Evolutionary conservation across 768 basidiomycete genomes (phyloP).

Genomic region (Candolleomyces aberdarensis): DNA sequence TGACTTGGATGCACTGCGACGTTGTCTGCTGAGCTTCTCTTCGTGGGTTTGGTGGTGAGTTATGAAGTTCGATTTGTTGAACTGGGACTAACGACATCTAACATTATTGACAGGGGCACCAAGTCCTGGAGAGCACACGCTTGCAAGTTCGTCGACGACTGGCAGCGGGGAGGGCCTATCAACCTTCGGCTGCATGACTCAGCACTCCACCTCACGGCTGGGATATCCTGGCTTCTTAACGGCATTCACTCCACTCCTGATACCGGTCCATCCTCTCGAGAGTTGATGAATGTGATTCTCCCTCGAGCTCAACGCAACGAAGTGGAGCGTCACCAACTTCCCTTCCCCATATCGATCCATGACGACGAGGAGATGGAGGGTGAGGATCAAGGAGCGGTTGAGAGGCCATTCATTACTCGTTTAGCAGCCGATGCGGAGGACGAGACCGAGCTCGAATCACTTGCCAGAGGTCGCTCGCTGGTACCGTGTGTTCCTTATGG

Average conservation of each 20-base stretch:
- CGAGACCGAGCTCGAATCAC: background rate
- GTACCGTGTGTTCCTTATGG: background rate
- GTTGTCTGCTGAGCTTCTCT: background rate
- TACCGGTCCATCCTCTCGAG: constrained; percentile 9
- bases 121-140: background rate
- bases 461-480: background rate
- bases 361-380: background rate
- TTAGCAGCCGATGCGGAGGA: background rate
- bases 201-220: constrained; percentile 14
- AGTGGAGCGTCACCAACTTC: background rate
- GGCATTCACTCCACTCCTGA: constrained; percentile 15
- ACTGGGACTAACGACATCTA: background rate
- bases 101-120: background rate
- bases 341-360: background rate
- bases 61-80: background rate
- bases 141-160: background rate
- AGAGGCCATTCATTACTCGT: background rate
- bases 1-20: background rate
- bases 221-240: constrained; percentile 12
- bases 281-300: constrained; percentile 14
- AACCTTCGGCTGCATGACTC: background rate
- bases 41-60: constrained; percentile 6
- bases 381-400: background rate
- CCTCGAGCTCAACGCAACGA: background rate
- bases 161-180: background rate